These are phyloP conservation scores for Trypanosoma mega DNA, from an alignment of 208 protist genomes.

Conservation along the genomic window DNA sequence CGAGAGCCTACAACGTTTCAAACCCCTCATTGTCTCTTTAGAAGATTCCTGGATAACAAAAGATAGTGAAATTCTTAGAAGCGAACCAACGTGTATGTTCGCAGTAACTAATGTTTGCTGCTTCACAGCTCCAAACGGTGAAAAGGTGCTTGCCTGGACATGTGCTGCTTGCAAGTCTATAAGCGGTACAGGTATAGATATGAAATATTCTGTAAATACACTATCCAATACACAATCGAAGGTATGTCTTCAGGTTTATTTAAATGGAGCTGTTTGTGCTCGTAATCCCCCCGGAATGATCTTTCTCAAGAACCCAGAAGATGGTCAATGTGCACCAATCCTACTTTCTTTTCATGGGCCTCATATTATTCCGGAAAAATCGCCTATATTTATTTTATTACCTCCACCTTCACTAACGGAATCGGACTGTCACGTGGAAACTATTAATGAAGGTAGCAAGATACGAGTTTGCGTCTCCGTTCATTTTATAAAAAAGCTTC, in stretches of 20 bases:
- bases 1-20: no score
- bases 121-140: neutral
- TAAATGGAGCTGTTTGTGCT: no score
- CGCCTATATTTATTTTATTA: constrained; percentile 23
- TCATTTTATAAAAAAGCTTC: neutral
- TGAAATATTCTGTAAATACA: no score
- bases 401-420: constrained; percentile 5
- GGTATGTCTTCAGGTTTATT: no score
- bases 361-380: constrained; percentile 20
- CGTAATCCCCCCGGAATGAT: no score
- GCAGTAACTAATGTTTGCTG: constrained; percentile 24
- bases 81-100: constrained; percentile 1
- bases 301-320: no score
- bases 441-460: neutral
- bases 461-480: constrained; percentile 4
- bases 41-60: no score
- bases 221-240: no score
- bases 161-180: constrained; percentile 18
- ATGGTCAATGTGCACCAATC: neutral
- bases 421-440: neutral
- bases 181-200: no score
- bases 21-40: no score
- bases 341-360: constrained; percentile 19
- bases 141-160: constrained; percentile 14
- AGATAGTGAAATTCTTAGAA: no score